Evolutionary conservation across 2,329 filamentous ascomycete species (phyloP).

Genomic region (Paraphoma chrysanthemicola): DNA sequence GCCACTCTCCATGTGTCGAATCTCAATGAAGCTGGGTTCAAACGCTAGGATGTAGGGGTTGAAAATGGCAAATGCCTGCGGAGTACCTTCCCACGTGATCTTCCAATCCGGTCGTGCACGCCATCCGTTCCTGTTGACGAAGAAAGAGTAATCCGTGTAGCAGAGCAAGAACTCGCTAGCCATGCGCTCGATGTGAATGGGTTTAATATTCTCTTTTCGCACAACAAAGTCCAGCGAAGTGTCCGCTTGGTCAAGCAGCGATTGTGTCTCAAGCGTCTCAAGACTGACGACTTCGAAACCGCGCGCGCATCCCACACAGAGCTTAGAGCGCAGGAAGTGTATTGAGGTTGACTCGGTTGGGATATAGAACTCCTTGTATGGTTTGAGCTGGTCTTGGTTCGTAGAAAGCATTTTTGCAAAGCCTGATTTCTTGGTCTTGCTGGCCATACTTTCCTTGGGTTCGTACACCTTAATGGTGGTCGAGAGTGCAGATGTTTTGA

Average conservation of each 20-base stretch:
- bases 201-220: slow-evolving; percentile 89
- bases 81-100: slow-evolving; percentile 96
- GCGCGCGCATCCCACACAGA: slow-evolving; percentile 93
- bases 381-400: slow-evolving; percentile 92
- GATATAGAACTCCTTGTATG: slow-evolving; percentile 89
- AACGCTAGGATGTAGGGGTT: slow-evolving; percentile 98
- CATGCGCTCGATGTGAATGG: slow-evolving; percentile 95
- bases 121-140: slow-evolving; percentile 98
- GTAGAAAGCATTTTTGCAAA: slow-evolving; percentile 94
- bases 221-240: slow-evolving; percentile 97
- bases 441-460: slow-evolving; percentile 91
- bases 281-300: slow-evolving; percentile 97
- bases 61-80: slow-evolving; percentile 89
- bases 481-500: slow-evolving; percentile 90
- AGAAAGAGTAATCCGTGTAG: slow-evolving; percentile 99
- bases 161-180: slow-evolving; percentile 97
- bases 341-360: slow-evolving; percentile 98
- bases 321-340: slow-evolving; percentile 94
- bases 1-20: slow-evolving; percentile 92
- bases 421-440: slow-evolving; percentile 94
- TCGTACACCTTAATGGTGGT: slow-evolving; percentile 99
- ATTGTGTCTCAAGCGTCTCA: slow-evolving; percentile 97
- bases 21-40: slow-evolving; percentile 96
- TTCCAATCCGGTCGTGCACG: slow-evolving; percentile 94
- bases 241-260: slow-evolving; percentile 94